phyloP scores from a whole-genome alignment of 495 filamentous ascomycete species.

The Neurospora hispaniola region DNA sequence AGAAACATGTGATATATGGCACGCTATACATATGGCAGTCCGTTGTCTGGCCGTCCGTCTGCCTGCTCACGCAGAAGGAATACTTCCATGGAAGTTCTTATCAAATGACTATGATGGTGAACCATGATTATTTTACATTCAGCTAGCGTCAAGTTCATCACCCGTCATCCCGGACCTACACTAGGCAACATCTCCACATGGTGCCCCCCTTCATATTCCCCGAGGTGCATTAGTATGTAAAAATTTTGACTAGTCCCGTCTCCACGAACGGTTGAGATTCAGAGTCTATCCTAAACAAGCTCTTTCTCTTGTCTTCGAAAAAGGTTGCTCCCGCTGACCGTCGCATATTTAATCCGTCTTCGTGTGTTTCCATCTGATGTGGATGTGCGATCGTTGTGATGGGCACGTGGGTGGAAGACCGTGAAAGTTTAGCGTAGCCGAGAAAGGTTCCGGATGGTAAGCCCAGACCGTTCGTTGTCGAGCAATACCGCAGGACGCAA shows the following conservation, averaged over 20 bases:
- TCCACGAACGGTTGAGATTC: not conserved
- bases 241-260: not conserved
- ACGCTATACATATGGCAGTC: not conserved
- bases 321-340: not conserved
- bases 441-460: not conserved
- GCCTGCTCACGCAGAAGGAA: not conserved
- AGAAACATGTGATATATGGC: not conserved
- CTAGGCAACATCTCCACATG: not conserved
- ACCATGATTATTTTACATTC: not conserved
- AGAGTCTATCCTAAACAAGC: not conserved
- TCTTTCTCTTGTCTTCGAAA: not conserved
- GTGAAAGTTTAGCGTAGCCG: not conserved
- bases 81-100: not conserved
- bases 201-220: not conserved
- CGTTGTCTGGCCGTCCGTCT: not conserved
- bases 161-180: not conserved
- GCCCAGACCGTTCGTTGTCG: not conserved
- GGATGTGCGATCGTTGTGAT: not conserved
- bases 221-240: not conserved
- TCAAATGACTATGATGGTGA: not conserved
- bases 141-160: not conserved
- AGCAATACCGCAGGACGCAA: not conserved
- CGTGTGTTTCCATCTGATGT: not conserved
- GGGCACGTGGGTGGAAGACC: not conserved
- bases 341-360: not conserved